phyloP scores from a whole-genome alignment of 2,329 filamentous ascomycete genomes.

The Claviceps lovelessii region DNA sequence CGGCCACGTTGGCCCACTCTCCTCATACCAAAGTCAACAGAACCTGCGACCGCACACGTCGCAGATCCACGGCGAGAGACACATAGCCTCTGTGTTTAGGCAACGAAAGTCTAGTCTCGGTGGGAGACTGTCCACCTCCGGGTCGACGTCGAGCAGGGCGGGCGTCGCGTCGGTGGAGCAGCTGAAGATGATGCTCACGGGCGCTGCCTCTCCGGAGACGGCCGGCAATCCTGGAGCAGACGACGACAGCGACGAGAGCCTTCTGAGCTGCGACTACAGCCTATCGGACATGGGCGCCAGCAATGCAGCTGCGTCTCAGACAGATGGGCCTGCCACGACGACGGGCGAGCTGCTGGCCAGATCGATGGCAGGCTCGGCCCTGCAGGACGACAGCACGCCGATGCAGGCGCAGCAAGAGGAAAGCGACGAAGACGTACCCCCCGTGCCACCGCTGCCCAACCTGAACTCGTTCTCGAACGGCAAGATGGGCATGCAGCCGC shows the following conservation, averaged over 20 bases:
- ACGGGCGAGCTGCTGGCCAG: constrained; percentile 17
- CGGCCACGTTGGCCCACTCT: constrained; percentile 21
- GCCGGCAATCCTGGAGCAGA: constrained; percentile 24
- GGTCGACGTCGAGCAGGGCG: constrained; percentile 29
- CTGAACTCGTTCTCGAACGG: constrained; percentile 17
- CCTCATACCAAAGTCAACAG: constrained; percentile 35
- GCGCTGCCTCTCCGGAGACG: constrained; percentile 28
- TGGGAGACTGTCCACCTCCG: constrained; percentile 33
- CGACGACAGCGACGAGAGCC: constrained; percentile 49
- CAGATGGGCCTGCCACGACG: constrained; percentile 10
- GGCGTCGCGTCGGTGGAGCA: constrained; percentile 49
- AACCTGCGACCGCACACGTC: constrained; percentile 36
- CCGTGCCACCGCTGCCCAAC: constrained; percentile 40
- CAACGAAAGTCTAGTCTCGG: constrained; percentile 40
- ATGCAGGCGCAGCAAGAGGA: constrained; percentile 4
- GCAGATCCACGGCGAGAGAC: constrained; percentile 20
- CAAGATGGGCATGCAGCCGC: constrained; percentile 12
- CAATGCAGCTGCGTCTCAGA: constrained; percentile 24
- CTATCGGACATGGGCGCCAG: constrained; percentile 53
- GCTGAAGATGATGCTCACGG: constrained; percentile 46
- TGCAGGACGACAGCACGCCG: constrained; percentile 10
- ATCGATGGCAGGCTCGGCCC: constrained; percentile 21
- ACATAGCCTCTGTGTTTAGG: constrained; percentile 24
- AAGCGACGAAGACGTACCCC: constrained; percentile 31
- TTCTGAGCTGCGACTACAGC: constrained; percentile 55